These are phyloP conservation scores for Naganishia onofrii DNA, from an alignment of 768 basidiomycete genomes.

Conservation along the genomic window DNA sequence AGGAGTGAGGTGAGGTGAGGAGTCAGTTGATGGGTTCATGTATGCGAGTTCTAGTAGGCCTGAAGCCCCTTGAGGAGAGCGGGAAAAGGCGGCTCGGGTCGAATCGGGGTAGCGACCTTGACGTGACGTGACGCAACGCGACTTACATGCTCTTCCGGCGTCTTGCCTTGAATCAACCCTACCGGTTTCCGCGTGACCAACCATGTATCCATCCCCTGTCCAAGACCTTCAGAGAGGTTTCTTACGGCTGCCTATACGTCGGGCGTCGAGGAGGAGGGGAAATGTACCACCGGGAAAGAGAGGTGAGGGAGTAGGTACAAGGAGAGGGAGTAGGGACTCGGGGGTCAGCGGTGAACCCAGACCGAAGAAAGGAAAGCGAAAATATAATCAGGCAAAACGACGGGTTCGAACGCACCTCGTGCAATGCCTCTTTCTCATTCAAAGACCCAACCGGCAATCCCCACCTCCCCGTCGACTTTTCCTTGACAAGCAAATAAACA, in stretches of 20 bases:
- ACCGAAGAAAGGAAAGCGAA: too few relatives aligned
- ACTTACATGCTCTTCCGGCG: conserved; percentile 37
- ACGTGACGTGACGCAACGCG: too few relatives aligned
- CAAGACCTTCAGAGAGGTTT: conserved; percentile 69
- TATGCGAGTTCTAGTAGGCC: too few relatives aligned
- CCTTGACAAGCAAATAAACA: conserved; percentile 76
- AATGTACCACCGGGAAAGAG: too few relatives aligned
- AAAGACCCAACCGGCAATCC: conserved; percentile 71
- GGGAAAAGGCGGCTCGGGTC: not conserved
- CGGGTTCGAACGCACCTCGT: conserved; percentile 67
- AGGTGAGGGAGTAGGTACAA: too few relatives aligned
- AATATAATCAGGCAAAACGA: too few relatives aligned
- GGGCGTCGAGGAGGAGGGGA: too few relatives aligned
- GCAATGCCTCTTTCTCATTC: conserved; percentile 66
- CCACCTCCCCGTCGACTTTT: conserved; percentile 63
- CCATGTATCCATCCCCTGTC: conserved; percentile 86
- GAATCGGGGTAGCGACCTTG: too few relatives aligned
- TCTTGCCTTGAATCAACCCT: conserved; percentile 58
- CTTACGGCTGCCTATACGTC: conserved; percentile 67
- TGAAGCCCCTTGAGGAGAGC: not conserved
- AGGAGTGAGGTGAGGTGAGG: too few relatives aligned
- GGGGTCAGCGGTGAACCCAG: too few relatives aligned
- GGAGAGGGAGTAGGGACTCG: too few relatives aligned
- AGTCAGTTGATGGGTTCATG: too few relatives aligned
- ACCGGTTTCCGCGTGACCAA: conserved; percentile 85